Percentiles rank a stretch among this genome's conserved stretches.
These are phyloP conservation scores for Clonostachys chloroleuca DNA, from an alignment of 2,329 filamentous ascomycete genomes.

Conservation along the genomic window DNA sequence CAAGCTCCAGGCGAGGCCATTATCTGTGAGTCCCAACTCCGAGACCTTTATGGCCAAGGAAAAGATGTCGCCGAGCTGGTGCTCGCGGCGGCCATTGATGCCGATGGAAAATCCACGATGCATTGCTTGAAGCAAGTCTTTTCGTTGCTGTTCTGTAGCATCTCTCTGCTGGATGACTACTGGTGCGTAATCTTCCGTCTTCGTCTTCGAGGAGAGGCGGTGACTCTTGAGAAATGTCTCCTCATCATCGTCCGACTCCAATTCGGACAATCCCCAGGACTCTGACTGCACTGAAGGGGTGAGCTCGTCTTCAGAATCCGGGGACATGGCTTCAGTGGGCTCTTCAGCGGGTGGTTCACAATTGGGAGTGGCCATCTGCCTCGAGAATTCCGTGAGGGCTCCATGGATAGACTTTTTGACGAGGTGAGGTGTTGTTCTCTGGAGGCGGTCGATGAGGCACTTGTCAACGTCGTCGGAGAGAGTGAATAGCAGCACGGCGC, in stretches of 20 bases:
- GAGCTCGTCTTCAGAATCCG: too few species aligned
- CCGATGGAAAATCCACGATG: neutral
- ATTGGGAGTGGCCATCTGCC: neutral
- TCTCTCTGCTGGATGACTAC: neutral
- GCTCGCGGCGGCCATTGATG: neutral
- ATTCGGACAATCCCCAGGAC: neutral
- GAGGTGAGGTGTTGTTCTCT: neutral
- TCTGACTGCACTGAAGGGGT: too few species aligned
- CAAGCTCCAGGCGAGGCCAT: constrained; percentile 70
- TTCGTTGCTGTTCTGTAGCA: neutral
- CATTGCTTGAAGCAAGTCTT: neutral
- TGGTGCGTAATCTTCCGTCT: too few species aligned
- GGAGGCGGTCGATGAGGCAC: neutral
- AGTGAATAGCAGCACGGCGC: neutral
- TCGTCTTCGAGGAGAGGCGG: too few species aligned
- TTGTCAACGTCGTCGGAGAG: neutral
- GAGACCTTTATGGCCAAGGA: constrained; percentile 62
- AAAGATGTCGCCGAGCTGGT: constrained; percentile 31
- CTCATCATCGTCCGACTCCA: neutral
- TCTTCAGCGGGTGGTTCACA: neutral
- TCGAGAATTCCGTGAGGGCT: neutral
- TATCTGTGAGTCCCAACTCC: constrained; percentile 66
- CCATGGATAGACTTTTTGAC: neutral
- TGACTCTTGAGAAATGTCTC: too few species aligned
- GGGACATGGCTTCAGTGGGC: too few species aligned